Percentiles rank a stretch among this genome's conserved stretches.
phyloP scores from a whole-genome alignment of 192 early-diverging fungal genomes.

The Mortierella antarctica region DNA sequence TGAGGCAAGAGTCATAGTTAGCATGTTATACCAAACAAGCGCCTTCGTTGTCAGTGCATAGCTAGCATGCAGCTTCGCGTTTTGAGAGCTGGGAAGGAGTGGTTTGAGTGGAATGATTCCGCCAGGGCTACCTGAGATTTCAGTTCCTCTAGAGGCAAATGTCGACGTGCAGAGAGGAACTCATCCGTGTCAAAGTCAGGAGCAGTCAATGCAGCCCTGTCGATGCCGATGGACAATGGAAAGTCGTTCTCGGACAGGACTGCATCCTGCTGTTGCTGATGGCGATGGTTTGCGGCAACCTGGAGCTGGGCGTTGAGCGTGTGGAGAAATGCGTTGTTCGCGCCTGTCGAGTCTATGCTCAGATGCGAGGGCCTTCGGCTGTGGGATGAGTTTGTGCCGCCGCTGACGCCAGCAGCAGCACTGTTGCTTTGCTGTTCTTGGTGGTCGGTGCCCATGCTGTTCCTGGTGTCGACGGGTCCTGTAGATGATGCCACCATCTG shows the following conservation, averaged over 20 bases:
- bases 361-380: slow-evolving; percentile 38
- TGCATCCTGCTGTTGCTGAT: slow-evolving; percentile 15
- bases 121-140: slow-evolving; percentile 52
- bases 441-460: neutral
- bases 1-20: neutral
- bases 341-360: slow-evolving; percentile 32
- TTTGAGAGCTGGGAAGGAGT: neutral
- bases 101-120: too few relatives aligned
- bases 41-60: neutral
- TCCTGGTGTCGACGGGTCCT: slow-evolving; percentile 12
- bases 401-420: neutral
- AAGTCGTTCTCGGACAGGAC: slow-evolving; percentile 27
- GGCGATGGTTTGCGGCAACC: slow-evolving; percentile 26
- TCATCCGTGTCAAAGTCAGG: slow-evolving; percentile 68
- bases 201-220: slow-evolving; percentile 53
- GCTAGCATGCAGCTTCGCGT: neutral
- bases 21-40: neutral
- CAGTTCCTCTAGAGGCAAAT: slow-evolving; percentile 73
- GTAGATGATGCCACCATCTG: slow-evolving; percentile 31
- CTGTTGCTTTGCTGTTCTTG: neutral
- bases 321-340: slow-evolving; percentile 41
- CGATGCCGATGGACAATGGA: slow-evolving; percentile 51
- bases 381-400: neutral
- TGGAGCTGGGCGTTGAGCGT: slow-evolving; percentile 46
- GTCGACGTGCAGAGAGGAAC: slow-evolving; percentile 72